Evolutionary conservation across 805 yeast species (phyloP).

Genomic region (Saccharomycopsis sp.): DNA sequence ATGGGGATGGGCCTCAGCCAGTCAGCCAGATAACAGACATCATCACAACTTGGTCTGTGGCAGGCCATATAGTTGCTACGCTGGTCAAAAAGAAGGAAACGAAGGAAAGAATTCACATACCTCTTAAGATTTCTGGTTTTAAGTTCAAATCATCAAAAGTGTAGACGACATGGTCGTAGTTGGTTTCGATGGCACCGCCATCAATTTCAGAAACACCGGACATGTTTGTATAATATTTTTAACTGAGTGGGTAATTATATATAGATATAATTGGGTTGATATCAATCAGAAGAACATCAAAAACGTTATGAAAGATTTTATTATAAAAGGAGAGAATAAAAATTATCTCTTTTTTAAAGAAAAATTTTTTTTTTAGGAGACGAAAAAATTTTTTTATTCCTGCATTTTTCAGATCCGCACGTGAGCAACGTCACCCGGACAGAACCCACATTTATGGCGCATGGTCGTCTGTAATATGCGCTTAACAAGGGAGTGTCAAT

Average conservation of each 20-base stretch:
- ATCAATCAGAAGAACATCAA: background rate
- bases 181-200: conserved; percentile 80
- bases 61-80: too few relatives aligned
- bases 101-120: conserved; percentile 26
- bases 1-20: too few relatives aligned
- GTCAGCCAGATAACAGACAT: too few relatives aligned
- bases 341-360: background rate
- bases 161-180: conserved; percentile 86
- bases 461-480: too few relatives aligned
- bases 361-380: too few relatives aligned
- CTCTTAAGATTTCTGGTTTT: conserved; percentile 68
- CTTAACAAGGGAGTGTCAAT: too few relatives aligned
- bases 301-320: background rate
- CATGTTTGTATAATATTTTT: conserved; percentile 30
- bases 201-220: conserved; percentile 74
- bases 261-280: background rate
- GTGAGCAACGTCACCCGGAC: background rate
- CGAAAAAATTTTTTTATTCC: background rate
- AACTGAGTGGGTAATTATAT: background rate
- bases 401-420: background rate
- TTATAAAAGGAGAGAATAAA: background rate
- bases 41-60: too few relatives aligned
- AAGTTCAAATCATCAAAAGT: conserved; percentile 70
- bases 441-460: too few relatives aligned
- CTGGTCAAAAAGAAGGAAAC: background rate